These are phyloP conservation scores for Solioccasus polychromus DNA, from an alignment of 768 basidiomycete genomes.

Conservation along the genomic window DNA sequence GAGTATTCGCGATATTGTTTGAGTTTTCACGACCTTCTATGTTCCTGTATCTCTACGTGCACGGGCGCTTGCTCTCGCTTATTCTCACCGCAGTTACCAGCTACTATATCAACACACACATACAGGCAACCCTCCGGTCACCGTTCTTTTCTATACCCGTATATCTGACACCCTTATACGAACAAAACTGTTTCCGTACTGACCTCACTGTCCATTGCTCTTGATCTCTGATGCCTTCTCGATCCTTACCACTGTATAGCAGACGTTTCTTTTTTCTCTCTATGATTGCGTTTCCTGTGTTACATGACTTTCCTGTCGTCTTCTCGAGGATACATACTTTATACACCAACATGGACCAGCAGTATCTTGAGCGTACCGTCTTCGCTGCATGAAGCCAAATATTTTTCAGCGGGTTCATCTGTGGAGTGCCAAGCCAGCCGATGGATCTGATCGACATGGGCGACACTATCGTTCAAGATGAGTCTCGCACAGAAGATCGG, in stretches of 20 bases:
- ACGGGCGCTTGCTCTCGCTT: slow-evolving; percentile 39
- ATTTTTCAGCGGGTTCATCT: slow-evolving; percentile 29
- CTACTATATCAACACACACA: slow-evolving; percentile 49
- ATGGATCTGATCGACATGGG: slow-evolving; percentile 79
- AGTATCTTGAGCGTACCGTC: slow-evolving; percentile 87
- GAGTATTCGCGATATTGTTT: slow-evolving; percentile 87
- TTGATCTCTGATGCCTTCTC: slow-evolving; percentile 39
- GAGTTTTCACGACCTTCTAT: slow-evolving; percentile 44
- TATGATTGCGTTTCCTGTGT: slow-evolving; percentile 21
- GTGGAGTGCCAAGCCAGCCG: slow-evolving; percentile 75
- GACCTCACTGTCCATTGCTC: slow-evolving; percentile 26
- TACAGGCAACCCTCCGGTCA: slow-evolving; percentile 35
- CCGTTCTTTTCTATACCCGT: slow-evolving; percentile 65
- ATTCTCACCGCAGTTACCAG: slow-evolving; percentile 41
- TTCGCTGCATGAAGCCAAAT: slow-evolving; percentile 87
- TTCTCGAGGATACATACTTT: slow-evolving; percentile 36
- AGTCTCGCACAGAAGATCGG: background rate
- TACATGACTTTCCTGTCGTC: slow-evolving; percentile 21
- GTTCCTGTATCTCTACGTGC: slow-evolving; percentile 83
- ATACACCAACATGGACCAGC: slow-evolving; percentile 52
- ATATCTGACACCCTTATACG: slow-evolving; percentile 46
- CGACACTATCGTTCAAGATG: slow-evolving; percentile 42
- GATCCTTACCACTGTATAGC: slow-evolving; percentile 67
- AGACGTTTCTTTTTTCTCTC: slow-evolving; percentile 27
- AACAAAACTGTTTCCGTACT: slow-evolving; percentile 66